These are phyloP conservation scores for Suillus americanus DNA, from an alignment of 768 basidiomycete species.

Conservation along the genomic window DNA sequence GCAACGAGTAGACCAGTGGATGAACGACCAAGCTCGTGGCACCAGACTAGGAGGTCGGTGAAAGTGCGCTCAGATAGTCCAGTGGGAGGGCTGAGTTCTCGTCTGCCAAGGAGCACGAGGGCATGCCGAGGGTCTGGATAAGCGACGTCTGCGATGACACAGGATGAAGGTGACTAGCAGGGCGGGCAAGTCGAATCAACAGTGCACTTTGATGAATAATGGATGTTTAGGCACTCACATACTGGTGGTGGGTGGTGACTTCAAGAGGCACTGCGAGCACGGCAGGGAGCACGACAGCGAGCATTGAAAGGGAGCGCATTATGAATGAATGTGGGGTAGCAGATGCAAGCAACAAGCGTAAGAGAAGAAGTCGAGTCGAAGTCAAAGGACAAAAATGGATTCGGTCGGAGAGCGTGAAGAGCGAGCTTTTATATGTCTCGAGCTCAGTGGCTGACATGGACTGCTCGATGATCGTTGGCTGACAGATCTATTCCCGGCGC, in stretches of 20 bases:
- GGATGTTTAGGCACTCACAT: background rate
- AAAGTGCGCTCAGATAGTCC: conserved; percentile 25
- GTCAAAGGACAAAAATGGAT: background rate
- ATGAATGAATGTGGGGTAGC: conserved; percentile 14
- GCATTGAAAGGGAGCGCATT: conserved; percentile 22
- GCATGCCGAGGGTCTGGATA: conserved; percentile 24
- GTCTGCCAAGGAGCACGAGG: conserved; percentile 23
- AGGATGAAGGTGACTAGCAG: conserved; percentile 16
- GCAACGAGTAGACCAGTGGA: conserved; percentile 18
- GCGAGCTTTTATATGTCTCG: conserved; percentile 2
- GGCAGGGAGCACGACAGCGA: conserved; percentile 20
- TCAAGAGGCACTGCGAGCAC: conserved; percentile 21
- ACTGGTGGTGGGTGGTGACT: background rate
- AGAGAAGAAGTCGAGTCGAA: background rate
- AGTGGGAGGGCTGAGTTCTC: conserved; percentile 18
- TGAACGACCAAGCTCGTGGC: conserved; percentile 18
- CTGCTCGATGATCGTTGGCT: background rate
- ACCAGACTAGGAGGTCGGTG: conserved; percentile 29
- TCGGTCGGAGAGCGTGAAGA: background rate
- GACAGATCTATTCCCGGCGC: background rate
- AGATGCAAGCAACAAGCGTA: background rate
- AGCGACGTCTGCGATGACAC: conserved; percentile 27
- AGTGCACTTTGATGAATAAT: too few species aligned
- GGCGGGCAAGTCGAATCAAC: conserved; percentile 2
- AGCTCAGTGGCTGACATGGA: conserved; percentile 6